A percentile compares a stretch with the other conserved stretches of the same genome.
Conservation (phyloP, 495 filamentous ascomycete species). For the Podospora fimiseda region DNA sequence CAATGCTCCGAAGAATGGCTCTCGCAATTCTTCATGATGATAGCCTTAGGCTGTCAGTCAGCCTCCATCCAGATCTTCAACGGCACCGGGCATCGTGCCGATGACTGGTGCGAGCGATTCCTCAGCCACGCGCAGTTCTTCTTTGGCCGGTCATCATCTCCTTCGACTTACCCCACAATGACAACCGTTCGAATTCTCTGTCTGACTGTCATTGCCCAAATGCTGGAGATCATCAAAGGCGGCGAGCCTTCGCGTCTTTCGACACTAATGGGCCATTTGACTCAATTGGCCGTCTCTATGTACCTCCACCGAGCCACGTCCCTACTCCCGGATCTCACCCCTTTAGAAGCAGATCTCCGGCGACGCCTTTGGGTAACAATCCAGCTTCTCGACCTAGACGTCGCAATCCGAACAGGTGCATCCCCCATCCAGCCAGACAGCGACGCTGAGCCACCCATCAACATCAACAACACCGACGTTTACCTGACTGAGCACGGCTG, state of each 20-base stretch:
- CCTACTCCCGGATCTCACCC: conserved; percentile 37
- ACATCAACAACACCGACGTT: conserved; percentile 19
- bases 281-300: conserved; percentile 17
- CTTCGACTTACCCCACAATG: conserved; percentile 12
- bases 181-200: conserved; percentile 19
- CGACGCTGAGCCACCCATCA: conserved; percentile 14
- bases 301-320: conserved; percentile 17
- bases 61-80: conserved; percentile 11
- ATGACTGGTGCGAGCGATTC: conserved; percentile 20
- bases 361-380: conserved; percentile 37
- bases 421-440: conserved; percentile 14
- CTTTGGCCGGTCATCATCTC: conserved; percentile 14
- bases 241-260: conserved; percentile 13
- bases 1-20: conserved; percentile 20
- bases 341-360: conserved; percentile 38
- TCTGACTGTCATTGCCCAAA: conserved; percentile 16
- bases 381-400: conserved; percentile 31
- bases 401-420: conserved; percentile 33
- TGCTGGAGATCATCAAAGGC: conserved; percentile 21
- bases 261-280: conserved; percentile 19
- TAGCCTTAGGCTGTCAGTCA: conserved; percentile 19
- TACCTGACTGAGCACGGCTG: conserved; percentile 16
- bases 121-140: conserved; percentile 22
- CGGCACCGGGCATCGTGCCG: conserved; percentile 10
- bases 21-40: conserved; percentile 23